Evolutionary conservation across 768 basidiomycete species (phyloP).

Genomic region (Trametes cingulata): DNA sequence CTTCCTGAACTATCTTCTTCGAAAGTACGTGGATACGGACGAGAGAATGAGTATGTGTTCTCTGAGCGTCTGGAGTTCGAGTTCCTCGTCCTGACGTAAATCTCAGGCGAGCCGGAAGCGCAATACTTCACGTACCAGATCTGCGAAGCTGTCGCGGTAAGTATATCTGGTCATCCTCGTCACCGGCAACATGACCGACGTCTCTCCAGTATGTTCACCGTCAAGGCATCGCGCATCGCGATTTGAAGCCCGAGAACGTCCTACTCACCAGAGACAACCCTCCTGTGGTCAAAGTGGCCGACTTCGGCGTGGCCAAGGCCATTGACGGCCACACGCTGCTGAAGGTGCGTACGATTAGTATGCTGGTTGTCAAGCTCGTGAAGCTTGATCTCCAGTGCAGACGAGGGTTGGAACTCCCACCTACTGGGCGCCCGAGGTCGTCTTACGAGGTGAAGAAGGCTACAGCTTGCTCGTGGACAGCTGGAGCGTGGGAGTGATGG

Average conservation of each 20-base stretch:
- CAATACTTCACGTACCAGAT: slow-evolving; percentile 80
- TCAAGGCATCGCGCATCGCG: slow-evolving; percentile 85
- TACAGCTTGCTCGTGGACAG: slow-evolving; percentile 92
- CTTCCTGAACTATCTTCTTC: slow-evolving; percentile 74
- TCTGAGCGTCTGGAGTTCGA: slow-evolving; percentile 5
- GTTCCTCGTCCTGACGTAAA: background rate
- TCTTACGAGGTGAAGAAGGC: slow-evolving; percentile 62
- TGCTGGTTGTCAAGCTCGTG: background rate
- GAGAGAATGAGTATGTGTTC: slow-evolving; percentile 53
- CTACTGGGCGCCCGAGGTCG: slow-evolving; percentile 93
- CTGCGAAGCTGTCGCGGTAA: slow-evolving; percentile 78
- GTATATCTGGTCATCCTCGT: slow-evolving; percentile 22
- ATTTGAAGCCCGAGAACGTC: slow-evolving; percentile 93
- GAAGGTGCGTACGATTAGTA: slow-evolving; percentile 46
- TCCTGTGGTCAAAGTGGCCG: slow-evolving; percentile 84
- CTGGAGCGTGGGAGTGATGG: slow-evolving; percentile 95
- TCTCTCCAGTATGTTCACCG: slow-evolving; percentile 59
- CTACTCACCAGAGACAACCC: slow-evolving; percentile 73
- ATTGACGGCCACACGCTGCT: slow-evolving; percentile 78
- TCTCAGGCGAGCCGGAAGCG: slow-evolving; percentile 46
- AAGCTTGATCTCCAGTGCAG: slow-evolving; percentile 35
- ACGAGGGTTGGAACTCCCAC: slow-evolving; percentile 97
- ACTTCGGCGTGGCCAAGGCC: slow-evolving; percentile 96
- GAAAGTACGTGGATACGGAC: slow-evolving; percentile 37
- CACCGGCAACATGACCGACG: background rate